phyloP scores from a whole-genome alignment of 352 stramenopile species.

The Globisporangium splendens region DNA sequence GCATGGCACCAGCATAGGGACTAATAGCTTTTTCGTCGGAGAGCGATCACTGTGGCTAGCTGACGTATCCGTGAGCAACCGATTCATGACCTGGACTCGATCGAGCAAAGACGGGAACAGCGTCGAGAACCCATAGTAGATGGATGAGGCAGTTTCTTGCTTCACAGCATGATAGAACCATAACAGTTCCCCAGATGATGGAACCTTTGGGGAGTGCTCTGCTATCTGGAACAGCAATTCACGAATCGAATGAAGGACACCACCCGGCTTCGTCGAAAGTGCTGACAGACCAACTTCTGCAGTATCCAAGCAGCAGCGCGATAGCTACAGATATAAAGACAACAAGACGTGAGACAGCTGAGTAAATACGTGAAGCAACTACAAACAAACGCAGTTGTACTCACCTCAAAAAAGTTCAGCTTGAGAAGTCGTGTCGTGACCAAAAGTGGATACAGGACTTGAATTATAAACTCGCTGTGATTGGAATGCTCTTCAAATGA shows the following conservation, averaged over 20 bases:
- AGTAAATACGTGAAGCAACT: too few relatives aligned
- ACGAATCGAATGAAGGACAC: constrained; percentile 50
- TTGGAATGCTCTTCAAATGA: constrained; percentile 1
- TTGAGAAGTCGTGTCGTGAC: constrained; percentile 76
- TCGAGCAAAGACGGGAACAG: constrained; percentile 81
- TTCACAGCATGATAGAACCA: constrained; percentile 82
- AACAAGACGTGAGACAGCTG: not conserved
- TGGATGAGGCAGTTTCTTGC: constrained; percentile 69
- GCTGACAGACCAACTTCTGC: constrained; percentile 47
- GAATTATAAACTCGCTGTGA: constrained; percentile 24
- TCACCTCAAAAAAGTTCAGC: constrained; percentile 87
- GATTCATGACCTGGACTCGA: constrained; percentile 76
- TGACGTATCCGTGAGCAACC: constrained; percentile 46
- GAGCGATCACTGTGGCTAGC: constrained; percentile 20
- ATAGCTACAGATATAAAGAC: constrained; percentile 40
- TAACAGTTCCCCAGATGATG: constrained; percentile 30
- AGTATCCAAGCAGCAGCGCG: constrained; percentile 59
- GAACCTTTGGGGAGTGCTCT: constrained; percentile 34
- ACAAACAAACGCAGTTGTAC: constrained; percentile 1
- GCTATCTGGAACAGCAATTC: constrained; percentile 71
- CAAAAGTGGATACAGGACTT: constrained; percentile 70
- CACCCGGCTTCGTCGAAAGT: constrained; percentile 29
- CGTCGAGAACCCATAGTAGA: constrained; percentile 78
- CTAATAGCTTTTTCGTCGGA: constrained; percentile 53
- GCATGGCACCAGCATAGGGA: constrained; percentile 80